phyloP scores from a whole-genome alignment of 257 asterid genomes.

The Solanum sitiens region DNA sequence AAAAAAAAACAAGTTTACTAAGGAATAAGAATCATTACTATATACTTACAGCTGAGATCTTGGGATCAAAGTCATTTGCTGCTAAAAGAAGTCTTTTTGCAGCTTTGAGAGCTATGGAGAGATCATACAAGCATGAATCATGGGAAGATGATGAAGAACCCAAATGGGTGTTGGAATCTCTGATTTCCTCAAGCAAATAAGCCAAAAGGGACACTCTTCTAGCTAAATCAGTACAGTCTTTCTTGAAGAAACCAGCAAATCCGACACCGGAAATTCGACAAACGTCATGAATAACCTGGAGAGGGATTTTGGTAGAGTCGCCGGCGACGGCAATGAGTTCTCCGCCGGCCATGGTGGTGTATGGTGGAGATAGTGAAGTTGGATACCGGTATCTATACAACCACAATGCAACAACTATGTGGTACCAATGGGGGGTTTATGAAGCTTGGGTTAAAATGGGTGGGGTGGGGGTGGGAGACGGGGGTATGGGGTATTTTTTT shows the following conservation, averaged over 20 bases:
- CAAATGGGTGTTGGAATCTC: constrained; percentile 30
- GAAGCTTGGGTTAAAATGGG: neutral
- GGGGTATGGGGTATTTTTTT: neutral
- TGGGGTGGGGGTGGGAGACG: too few species aligned
- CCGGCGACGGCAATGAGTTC: constrained; percentile 25
- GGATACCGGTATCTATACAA: constrained; percentile 3
- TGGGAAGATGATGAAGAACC: constrained; percentile 23
- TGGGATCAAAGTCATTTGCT: constrained; percentile 18
- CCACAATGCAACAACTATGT: constrained; percentile 6
- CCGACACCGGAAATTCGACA: constrained; percentile 52
- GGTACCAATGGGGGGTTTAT: neutral
- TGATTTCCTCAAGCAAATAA: constrained; percentile 74
- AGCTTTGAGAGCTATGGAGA: constrained; percentile 25
- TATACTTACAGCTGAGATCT: constrained; percentile 20
- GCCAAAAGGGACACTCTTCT: constrained; percentile 69
- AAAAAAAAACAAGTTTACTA: neutral
- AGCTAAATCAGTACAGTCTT: constrained; percentile 73
- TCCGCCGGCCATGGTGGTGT: constrained; percentile 54
- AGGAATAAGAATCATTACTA: neutral
- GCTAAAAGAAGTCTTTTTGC: constrained; percentile 24
- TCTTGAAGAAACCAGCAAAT: constrained; percentile 64
- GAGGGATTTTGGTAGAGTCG: constrained; percentile 14
- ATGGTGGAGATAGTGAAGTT: neutral
- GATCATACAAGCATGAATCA: constrained; percentile 43
- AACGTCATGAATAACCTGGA: constrained; percentile 52